phyloP scores from a whole-genome alignment of 108 stramenopile species.

The Phaeodactylum tricornutum region DNA sequence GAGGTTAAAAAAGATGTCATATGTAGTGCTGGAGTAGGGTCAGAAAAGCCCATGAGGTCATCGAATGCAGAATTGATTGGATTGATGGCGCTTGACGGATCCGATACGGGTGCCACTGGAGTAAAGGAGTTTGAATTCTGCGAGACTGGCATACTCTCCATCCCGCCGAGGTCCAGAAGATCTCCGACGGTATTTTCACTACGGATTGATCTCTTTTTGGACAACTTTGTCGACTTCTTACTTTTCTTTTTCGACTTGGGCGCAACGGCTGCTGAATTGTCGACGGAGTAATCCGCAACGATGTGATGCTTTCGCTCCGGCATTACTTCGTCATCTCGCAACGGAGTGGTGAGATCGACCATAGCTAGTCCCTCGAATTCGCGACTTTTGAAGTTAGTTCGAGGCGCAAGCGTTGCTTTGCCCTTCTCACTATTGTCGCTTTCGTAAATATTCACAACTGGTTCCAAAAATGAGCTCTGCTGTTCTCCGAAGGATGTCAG shows the following conservation, averaged over 20 bases:
- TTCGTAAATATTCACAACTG: slow-evolving; percentile 26
- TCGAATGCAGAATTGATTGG: slow-evolving; percentile 64
- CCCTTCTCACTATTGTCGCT: slow-evolving; percentile 36
- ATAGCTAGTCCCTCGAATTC: slow-evolving; percentile 60
- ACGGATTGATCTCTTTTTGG: slow-evolving; percentile 18
- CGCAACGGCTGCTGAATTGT: background rate
- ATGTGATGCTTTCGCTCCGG: slow-evolving; percentile 55
- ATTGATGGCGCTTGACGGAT: slow-evolving; percentile 11
- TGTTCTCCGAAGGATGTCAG: background rate
- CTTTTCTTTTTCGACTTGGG: slow-evolving; percentile 47
- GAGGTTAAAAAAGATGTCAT: background rate
- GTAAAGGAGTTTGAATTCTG: background rate
- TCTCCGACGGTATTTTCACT: slow-evolving; percentile 35
- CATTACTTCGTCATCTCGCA: slow-evolving; percentile 80
- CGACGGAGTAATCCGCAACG: slow-evolving; percentile 24
- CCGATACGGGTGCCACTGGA: background rate
- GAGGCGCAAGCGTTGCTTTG: background rate
- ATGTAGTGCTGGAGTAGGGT: slow-evolving; percentile 9
- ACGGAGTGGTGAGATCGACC: slow-evolving; percentile 77
- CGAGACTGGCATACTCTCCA: slow-evolving; percentile 3
- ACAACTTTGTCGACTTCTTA: slow-evolving; percentile 45
- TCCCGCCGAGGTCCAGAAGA: slow-evolving; percentile 30
- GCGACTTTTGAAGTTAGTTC: slow-evolving; percentile 7
- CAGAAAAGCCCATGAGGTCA: slow-evolving; percentile 55
- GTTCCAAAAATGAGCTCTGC: slow-evolving; percentile 7